These are phyloP conservation scores for Bondarzewia mesenterica DNA, from an alignment of 1,284 basidiomycete genomes.

Conservation along the genomic window DNA sequence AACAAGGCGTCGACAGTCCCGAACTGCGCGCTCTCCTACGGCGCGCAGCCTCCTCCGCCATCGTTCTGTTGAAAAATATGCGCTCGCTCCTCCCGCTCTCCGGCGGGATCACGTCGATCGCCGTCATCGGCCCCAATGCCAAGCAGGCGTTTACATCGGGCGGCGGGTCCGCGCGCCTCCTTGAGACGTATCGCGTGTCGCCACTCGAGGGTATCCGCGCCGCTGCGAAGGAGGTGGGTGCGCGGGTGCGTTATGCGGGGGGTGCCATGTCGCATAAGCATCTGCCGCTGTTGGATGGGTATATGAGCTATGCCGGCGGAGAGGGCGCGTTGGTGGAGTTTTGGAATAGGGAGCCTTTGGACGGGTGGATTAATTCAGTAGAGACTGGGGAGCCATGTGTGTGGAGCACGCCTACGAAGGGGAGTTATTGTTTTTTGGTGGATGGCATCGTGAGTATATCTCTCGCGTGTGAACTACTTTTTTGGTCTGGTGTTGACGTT, in stretches of 20 bases:
- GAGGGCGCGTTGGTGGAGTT: conserved; percentile 32
- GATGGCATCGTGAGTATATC: conserved; percentile 31
- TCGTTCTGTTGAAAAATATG: conserved; percentile 66
- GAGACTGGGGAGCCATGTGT: conserved; percentile 13
- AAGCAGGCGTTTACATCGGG: conserved; percentile 39
- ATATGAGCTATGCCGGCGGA: conserved; percentile 15
- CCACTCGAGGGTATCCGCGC: conserved; percentile 50
- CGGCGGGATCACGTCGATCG: conserved; percentile 27
- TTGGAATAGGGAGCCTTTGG: conserved; percentile 33
- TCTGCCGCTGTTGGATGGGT: conserved; percentile 38
- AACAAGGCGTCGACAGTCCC: conserved; percentile 50
- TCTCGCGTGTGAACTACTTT: too few relatives aligned
- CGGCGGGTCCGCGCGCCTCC: conserved; percentile 40
- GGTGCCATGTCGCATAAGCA: conserved; percentile 35
- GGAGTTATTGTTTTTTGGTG: conserved; percentile 28
- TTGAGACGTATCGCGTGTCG: conserved; percentile 36
- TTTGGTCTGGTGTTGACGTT: neutral
- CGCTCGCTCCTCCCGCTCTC: conserved; percentile 33
- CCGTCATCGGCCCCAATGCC: conserved; percentile 50
- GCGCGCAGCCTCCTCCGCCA: conserved; percentile 50
- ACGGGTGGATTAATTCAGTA: conserved; percentile 19
- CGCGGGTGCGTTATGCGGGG: conserved; percentile 40
- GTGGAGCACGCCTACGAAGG: conserved; percentile 30
- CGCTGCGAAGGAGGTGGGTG: conserved; percentile 35
- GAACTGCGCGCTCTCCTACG: conserved; percentile 47